Percentiles rank a stretch among this genome's conserved stretches.
Evolutionary conservation across 1,139 yeast genomes (phyloP).

Genomic region (Groenewaldozyma auringiensis): DNA sequence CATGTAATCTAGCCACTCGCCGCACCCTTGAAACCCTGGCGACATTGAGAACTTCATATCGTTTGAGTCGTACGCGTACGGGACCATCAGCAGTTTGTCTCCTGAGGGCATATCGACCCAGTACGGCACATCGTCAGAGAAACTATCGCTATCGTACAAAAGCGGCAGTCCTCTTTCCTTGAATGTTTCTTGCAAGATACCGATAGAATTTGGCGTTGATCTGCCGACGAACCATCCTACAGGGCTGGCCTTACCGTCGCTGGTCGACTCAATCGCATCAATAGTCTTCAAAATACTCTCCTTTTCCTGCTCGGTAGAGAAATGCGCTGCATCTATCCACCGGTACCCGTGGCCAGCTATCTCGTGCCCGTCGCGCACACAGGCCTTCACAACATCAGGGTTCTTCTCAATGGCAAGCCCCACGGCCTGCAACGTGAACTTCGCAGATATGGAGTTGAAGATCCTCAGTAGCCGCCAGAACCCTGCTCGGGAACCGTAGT

Average conservation of each 20-base stretch:
- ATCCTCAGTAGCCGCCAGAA: constrained; percentile 33
- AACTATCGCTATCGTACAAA: constrained; percentile 32
- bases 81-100: constrained; percentile 30
- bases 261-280: constrained; percentile 24
- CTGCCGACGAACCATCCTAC: constrained; percentile 35
- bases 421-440: constrained; percentile 35
- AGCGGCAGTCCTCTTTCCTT: constrained; percentile 29
- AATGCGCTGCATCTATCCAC: constrained; percentile 33
- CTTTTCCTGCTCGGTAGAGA: constrained; percentile 29
- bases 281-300: constrained; percentile 29
- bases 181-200: constrained; percentile 30
- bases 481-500: constrained; percentile 36
- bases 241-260: constrained; percentile 28
- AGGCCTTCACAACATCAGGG: constrained; percentile 30
- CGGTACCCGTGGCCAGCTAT: constrained; percentile 36
- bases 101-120: constrained; percentile 24
- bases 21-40: constrained; percentile 21
- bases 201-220: constrained; percentile 29
- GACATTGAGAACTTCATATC: constrained; percentile 31
- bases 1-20: constrained; percentile 25
- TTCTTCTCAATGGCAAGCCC: constrained; percentile 34
- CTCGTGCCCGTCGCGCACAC: constrained; percentile 35
- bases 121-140: constrained; percentile 34
- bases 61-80: constrained; percentile 32
- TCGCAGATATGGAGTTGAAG: constrained; percentile 27